Percentiles rank a stretch among this genome's conserved stretches.
phyloP scores from a whole-genome alignment of 495 filamentous ascomycete genomes.

The Umbilicaria muhlenbergii region DNA sequence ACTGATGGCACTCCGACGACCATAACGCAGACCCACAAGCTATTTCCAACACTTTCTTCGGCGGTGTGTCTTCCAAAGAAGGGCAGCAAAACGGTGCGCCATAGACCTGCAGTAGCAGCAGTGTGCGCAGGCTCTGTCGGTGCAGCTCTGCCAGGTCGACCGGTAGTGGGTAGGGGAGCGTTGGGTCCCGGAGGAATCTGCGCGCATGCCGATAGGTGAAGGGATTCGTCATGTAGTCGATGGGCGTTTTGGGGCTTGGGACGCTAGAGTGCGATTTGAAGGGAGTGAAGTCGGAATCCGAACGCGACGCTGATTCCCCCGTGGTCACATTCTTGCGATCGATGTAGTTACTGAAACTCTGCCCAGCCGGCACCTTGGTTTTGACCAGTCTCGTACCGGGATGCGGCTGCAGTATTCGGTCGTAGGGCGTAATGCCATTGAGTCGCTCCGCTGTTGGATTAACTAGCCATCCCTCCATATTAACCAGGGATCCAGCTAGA shows the following conservation, averaged over 20 bases:
- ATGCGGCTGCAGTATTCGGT: no score
- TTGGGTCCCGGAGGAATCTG: conserved; percentile 63
- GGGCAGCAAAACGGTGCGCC: conserved; percentile 66
- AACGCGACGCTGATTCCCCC: no score
- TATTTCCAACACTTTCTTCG: conserved; percentile 66
- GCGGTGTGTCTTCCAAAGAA: conserved; percentile 44
- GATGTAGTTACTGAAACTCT: no score
- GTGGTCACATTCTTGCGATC: no score
- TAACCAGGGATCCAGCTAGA: no score
- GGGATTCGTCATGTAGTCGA: conserved; percentile 36
- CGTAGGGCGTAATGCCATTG: no score
- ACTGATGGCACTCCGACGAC: conserved; percentile 71
- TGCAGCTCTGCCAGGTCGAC: conserved; percentile 80
- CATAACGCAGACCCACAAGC: conserved; percentile 83
- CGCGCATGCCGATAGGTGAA: conserved; percentile 63
- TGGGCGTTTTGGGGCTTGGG: conserved; percentile 23
- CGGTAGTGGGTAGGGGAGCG: conserved; percentile 66
- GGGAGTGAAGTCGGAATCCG: no score
- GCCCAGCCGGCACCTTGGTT: no score
- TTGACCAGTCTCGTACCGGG: no score
- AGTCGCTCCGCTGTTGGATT: no score
- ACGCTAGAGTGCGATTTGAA: no score
- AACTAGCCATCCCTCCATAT: no score
- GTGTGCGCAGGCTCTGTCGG: conserved; percentile 69
- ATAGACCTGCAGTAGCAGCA: conserved; percentile 66